Percentiles rank a stretch among this genome's conserved stretches.
Evolutionary conservation across 2,329 filamentous ascomycete genomes (phyloP).

Genomic region (Aspergillus japonicus): DNA sequence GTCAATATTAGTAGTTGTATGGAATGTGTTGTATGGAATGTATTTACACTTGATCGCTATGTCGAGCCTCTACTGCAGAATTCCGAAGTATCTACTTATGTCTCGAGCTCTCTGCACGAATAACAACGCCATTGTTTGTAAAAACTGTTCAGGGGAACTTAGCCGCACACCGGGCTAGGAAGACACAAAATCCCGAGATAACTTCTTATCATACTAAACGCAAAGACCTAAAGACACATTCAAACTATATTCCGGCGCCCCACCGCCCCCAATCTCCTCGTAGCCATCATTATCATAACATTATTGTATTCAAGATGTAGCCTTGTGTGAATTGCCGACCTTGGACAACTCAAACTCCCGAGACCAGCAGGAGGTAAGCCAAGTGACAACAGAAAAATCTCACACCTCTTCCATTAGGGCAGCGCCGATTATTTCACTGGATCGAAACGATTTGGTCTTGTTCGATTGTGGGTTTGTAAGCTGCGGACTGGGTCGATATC

Average conservation of each 20-base stretch:
- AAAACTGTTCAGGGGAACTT: neutral
- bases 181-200: neutral
- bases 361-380: conserved; percentile 8
- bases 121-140: neutral
- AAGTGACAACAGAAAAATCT: neutral
- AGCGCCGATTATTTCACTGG: conserved; percentile 8
- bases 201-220: neutral
- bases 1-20: neutral
- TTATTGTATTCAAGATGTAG: neutral
- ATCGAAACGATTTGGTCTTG: conserved; percentile 69
- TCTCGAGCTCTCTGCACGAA: neutral
- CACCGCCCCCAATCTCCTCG: neutral
- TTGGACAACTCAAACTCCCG: neutral
- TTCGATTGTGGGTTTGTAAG: conserved; percentile 68
- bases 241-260: neutral
- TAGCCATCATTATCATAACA: neutral
- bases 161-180: neutral
- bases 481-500: conserved; percentile 61
- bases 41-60: neutral
- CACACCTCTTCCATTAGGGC: neutral
- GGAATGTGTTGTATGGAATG: too few species aligned
- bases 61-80: neutral
- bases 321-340: neutral
- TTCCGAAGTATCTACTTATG: neutral
- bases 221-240: neutral